These are phyloP conservation scores for Apostasia shenzhenica DNA, from an alignment of 106 monocot genomes.

Conservation along the genomic window DNA sequence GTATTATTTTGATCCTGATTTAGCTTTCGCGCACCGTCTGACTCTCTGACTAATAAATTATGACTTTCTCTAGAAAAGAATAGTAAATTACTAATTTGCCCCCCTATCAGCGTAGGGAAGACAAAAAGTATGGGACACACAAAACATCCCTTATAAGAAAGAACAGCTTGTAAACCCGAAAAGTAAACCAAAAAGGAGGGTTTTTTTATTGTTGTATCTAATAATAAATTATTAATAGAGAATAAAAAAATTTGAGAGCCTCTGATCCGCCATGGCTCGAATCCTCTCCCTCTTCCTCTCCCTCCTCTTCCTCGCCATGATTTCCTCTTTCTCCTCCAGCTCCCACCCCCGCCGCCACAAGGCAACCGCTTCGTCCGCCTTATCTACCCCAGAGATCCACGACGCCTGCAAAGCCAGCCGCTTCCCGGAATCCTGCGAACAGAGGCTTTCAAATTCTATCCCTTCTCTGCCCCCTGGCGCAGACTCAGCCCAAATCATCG, in stretches of 20 bases:
- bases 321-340: neutral
- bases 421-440: slow-evolving; percentile 22
- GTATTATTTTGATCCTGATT: too few species aligned
- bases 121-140: too few species aligned
- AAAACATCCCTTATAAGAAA: too few species aligned
- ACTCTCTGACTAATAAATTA: too few species aligned
- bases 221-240: too few species aligned
- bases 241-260: neutral
- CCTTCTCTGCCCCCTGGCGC: slow-evolving; percentile 23
- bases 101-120: too few species aligned
- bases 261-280: neutral
- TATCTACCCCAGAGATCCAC: slow-evolving; percentile 3
- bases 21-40: too few species aligned
- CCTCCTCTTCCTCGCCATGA: neutral
- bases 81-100: too few species aligned
- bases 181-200: too few species aligned
- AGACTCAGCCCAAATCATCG: slow-evolving; percentile 22
- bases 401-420: slow-evolving; percentile 39
- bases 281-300: neutral
- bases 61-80: too few species aligned
- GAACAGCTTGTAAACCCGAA: too few species aligned
- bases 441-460: slow-evolving; percentile 19
- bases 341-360: slow-evolving; percentile 10
- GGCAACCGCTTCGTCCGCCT: neutral
- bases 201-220: too few species aligned